Evolutionary conservation across 148 eudicot genomes (phyloP).

Genomic region (Gaultheria prostrata): DNA sequence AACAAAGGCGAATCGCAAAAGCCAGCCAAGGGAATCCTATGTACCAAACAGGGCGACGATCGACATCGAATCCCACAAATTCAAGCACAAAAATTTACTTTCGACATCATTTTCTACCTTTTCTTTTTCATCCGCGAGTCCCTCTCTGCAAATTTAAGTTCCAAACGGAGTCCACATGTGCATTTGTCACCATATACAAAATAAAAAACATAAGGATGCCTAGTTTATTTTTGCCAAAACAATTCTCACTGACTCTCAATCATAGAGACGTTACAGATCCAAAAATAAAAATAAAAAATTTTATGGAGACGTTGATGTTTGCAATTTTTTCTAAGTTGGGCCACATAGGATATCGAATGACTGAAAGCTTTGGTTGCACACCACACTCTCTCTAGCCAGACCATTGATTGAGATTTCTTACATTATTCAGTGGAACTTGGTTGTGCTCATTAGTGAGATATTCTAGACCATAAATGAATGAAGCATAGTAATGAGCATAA

Average conservation of each 20-base stretch:
- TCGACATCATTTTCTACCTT: too few species aligned
- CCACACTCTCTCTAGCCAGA: not conserved
- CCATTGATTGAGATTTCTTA: not conserved
- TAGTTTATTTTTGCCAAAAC: not conserved
- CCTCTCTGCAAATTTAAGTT: not conserved
- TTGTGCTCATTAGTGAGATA: too few species aligned
- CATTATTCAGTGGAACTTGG: too few species aligned
- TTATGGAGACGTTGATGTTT: not conserved
- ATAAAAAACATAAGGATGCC: not conserved
- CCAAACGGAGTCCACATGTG: not conserved
- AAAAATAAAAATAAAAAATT: not conserved
- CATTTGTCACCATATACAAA: not conserved
- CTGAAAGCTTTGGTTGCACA: not conserved
- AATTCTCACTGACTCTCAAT: too few species aligned
- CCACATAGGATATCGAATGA: not conserved
- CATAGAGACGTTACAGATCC: too few species aligned
- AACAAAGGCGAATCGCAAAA: too few species aligned
- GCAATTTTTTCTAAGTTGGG: not conserved
- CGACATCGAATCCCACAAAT: too few species aligned
- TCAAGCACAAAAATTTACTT: too few species aligned
- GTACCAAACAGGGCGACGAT: too few species aligned
- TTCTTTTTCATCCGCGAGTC: not conserved
- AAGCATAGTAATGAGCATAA: too few species aligned
- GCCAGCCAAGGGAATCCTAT: too few species aligned
- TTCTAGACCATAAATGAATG: too few species aligned